Percentiles rank a stretch among this genome's conserved stretches.
These are phyloP conservation scores for Aspergillus phoenicis DNA, from an alignment of 2,329 filamentous ascomycete genomes.

Conservation along the genomic window DNA sequence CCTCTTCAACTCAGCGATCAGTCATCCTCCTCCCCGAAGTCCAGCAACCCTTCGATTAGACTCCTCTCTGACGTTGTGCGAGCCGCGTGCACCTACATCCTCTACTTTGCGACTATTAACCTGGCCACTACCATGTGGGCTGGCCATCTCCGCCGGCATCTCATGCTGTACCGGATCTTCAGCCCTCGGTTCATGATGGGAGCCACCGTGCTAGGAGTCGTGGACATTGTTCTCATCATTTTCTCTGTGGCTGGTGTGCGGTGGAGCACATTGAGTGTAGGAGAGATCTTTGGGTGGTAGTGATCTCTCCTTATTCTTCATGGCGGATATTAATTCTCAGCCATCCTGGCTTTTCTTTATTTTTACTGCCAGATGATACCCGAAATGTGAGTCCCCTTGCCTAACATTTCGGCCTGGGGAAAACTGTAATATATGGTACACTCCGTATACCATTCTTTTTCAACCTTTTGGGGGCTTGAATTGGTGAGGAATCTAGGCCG, in stretches of 20 bases:
- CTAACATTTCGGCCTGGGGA: not conserved
- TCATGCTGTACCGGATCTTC: constrained; percentile 97
- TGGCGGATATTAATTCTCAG: not conserved
- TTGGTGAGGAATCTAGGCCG: not conserved
- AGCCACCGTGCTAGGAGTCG: constrained; percentile 68
- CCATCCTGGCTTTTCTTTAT: not conserved
- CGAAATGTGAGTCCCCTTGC: not conserved
- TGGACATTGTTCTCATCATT: constrained; percentile 73
- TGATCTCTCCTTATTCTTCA: not conserved
- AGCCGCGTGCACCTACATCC: constrained; percentile 71
- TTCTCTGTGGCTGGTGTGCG: constrained; percentile 74
- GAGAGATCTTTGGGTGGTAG: constrained; percentile 84
- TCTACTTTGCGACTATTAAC: constrained; percentile 81
- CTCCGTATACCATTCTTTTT: not conserved
- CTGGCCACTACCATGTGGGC: constrained; percentile 90
- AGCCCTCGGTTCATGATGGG: constrained; percentile 87
- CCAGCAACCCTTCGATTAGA: constrained; percentile 32
- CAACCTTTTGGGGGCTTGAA: not conserved
- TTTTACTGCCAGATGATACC: not conserved
- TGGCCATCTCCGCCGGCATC: constrained; percentile 80
- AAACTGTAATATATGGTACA: not conserved
- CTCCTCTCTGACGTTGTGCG: constrained; percentile 71
- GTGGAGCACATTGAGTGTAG: constrained; percentile 75
- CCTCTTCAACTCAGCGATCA: constrained; percentile 68
- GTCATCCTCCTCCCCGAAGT: constrained; percentile 22